These are phyloP conservation scores for Cetraspora pellucida DNA, from an alignment of 192 early-diverging fungal species.

Conservation along the genomic window DNA sequence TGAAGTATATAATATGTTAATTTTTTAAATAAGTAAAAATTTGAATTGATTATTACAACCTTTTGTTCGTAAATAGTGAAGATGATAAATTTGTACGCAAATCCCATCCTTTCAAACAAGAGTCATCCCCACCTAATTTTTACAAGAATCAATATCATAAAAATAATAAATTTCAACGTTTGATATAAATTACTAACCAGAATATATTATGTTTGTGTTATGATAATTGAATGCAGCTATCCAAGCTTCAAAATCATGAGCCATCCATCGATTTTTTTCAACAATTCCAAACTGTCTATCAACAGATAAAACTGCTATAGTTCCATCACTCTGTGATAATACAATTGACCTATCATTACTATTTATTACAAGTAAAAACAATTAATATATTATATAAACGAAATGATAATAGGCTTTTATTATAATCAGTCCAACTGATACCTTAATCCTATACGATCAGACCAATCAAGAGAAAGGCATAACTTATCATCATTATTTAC, in stretches of 20 bases:
- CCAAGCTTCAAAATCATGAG: constrained; percentile 93
- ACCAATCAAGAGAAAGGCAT: constrained; percentile 90
- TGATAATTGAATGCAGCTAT: constrained; percentile 88
- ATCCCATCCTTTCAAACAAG: constrained; percentile 88
- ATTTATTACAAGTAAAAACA: background rate
- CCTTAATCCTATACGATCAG: constrained; percentile 58
- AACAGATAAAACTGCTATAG: constrained; percentile 55
- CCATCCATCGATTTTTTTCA: constrained; percentile 64
- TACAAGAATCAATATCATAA: background rate
- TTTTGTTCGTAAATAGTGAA: constrained; percentile 64
- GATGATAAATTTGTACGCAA: constrained; percentile 53
- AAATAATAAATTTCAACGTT: background rate
- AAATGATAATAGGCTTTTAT: background rate
- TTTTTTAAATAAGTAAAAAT: background rate
- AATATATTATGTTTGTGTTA: constrained; percentile 71
- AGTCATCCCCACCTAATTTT: constrained; percentile 80
- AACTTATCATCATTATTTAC: constrained; percentile 59
- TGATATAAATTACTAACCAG: constrained; percentile 42
- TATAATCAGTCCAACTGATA: background rate
- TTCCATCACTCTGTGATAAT: constrained; percentile 81
- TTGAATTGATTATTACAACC: constrained; percentile 39
- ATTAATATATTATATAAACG: background rate
- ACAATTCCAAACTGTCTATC: constrained; percentile 46
- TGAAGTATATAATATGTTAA: too few relatives aligned
- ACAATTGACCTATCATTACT: constrained; percentile 48